Evolutionary conservation across 345 rosid species (phyloP).

Genomic region (Cardamine resedifolia): DNA sequence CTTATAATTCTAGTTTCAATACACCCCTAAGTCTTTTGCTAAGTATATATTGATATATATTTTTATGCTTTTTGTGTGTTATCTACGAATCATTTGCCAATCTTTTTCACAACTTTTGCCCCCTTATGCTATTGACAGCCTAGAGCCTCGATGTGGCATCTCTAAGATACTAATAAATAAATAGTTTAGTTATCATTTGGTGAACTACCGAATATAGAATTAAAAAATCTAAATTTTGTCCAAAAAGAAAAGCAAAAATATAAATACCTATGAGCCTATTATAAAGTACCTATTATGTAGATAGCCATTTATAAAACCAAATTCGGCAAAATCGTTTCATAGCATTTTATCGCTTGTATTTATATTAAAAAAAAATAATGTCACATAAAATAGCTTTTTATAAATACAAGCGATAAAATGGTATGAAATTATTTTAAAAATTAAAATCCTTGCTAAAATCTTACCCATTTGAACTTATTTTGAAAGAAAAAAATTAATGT

Average conservation of each 20-base stretch:
- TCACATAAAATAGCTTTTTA: no score
- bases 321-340: neutral
- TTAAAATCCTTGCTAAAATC: neutral
- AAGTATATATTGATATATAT: neutral
- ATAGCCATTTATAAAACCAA: neutral
- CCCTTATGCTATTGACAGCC: slow-evolving; percentile 33
- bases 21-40: no score
- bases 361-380: neutral
- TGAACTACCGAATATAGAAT: slow-evolving; percentile 15
- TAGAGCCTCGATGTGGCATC: slow-evolving; percentile 27
- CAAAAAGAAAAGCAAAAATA: neutral
- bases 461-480: no score
- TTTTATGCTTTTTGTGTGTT: slow-evolving; percentile 9
- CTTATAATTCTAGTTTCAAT: no score
- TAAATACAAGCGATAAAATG: no score
- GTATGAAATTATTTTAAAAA: no score
- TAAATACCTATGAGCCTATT: neutral
- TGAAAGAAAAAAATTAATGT: no score
- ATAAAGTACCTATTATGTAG: neutral
- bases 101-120: slow-evolving; percentile 29
- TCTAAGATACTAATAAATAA: neutral
- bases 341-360: neutral
- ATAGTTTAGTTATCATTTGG: slow-evolving; percentile 20
- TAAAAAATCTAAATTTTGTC: neutral
- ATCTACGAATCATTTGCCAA: slow-evolving; percentile 28